phyloP scores from a whole-genome alignment of 257 asterid genomes.

The Misopates orontium region DNA sequence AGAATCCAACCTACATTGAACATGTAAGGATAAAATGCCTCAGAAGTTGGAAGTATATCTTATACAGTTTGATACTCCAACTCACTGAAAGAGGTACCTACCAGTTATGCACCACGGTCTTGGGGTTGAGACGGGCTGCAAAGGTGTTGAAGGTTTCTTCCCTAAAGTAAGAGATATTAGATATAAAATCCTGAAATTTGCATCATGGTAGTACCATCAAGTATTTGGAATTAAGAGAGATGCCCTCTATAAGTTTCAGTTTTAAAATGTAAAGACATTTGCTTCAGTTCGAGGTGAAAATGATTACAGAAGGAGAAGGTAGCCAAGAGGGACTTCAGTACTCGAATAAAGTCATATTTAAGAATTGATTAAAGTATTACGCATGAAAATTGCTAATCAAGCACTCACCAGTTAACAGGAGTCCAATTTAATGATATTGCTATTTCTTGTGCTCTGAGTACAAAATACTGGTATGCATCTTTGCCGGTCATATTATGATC shows the following conservation, averaged over 20 bases:
- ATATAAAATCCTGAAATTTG: conserved; percentile 18
- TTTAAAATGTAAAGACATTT: conserved; percentile 6
- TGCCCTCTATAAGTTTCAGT: conserved; percentile 4
- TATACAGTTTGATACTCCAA: conserved; percentile 11
- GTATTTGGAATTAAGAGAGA: conserved; percentile 17
- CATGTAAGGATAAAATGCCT: conserved; percentile 24
- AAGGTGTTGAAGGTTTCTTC: conserved; percentile 88
- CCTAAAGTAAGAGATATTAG: conserved; percentile 46
- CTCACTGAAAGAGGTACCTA: conserved; percentile 35
- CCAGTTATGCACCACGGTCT: conserved; percentile 89
- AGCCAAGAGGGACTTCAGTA: conserved; percentile 17
- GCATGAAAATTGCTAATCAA: conserved; percentile 4
- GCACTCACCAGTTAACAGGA: conserved; percentile 87
- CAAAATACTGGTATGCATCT: conserved; percentile 84
- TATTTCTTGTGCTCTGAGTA: conserved; percentile 88
- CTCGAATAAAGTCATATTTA: too few species aligned
- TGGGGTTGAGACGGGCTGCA: conserved; percentile 63
- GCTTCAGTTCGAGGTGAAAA: conserved; percentile 23
- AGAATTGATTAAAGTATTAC: not conserved
- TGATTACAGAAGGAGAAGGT: conserved; percentile 4
- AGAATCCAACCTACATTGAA: conserved; percentile 59
- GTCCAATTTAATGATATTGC: conserved; percentile 72
- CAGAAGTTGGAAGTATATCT: conserved; percentile 7
- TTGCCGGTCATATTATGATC: conserved; percentile 72
- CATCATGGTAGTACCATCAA: not conserved